phyloP scores from a whole-genome alignment of 352 stramenopile species.

The Pythium monospermum region DNA sequence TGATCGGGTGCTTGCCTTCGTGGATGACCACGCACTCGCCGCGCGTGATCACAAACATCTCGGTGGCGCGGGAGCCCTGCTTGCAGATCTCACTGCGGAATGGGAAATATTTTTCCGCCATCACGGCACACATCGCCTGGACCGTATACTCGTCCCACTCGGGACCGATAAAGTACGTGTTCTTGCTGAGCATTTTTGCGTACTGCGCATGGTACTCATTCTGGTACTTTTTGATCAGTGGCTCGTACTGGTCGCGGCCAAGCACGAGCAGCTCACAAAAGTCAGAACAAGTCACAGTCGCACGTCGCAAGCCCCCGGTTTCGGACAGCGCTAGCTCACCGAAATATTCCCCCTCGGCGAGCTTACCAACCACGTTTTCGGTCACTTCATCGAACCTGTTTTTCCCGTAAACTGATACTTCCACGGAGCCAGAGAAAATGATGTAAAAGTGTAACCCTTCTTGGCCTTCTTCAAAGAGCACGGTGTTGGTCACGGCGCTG shows the following conservation, averaged over 20 bases:
- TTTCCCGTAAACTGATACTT: slow-evolving; percentile 62
- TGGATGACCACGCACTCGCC: slow-evolving; percentile 73
- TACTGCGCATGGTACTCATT: slow-evolving; percentile 82
- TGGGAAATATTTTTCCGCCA: slow-evolving; percentile 78
- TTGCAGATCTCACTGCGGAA: slow-evolving; percentile 73
- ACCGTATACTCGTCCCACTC: slow-evolving; percentile 83
- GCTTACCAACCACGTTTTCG: slow-evolving; percentile 58
- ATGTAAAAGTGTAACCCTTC: slow-evolving; percentile 81
- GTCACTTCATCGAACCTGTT: slow-evolving; percentile 69
- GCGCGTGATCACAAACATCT: slow-evolving; percentile 72
- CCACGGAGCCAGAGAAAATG: slow-evolving; percentile 67
- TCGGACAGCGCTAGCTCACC: slow-evolving; percentile 74
- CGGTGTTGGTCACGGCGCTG: slow-evolving; percentile 70
- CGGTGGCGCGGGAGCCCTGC: slow-evolving; percentile 64
- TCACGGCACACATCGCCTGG: slow-evolving; percentile 80
- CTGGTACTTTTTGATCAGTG: slow-evolving; percentile 78
- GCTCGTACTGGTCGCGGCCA: slow-evolving; percentile 75
- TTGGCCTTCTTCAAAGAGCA: slow-evolving; percentile 78
- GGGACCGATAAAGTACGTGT: slow-evolving; percentile 67
- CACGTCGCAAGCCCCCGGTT: slow-evolving; percentile 52
- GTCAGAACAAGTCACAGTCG: slow-evolving; percentile 61
- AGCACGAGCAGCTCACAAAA: slow-evolving; percentile 77
- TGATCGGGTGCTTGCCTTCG: slow-evolving; percentile 74
- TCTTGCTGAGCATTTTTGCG: slow-evolving; percentile 69
- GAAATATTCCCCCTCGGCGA: slow-evolving; percentile 74